Evolutionary conservation across 345 rosid species (phyloP).

Genomic region (Gossypioides kirkii): DNA sequence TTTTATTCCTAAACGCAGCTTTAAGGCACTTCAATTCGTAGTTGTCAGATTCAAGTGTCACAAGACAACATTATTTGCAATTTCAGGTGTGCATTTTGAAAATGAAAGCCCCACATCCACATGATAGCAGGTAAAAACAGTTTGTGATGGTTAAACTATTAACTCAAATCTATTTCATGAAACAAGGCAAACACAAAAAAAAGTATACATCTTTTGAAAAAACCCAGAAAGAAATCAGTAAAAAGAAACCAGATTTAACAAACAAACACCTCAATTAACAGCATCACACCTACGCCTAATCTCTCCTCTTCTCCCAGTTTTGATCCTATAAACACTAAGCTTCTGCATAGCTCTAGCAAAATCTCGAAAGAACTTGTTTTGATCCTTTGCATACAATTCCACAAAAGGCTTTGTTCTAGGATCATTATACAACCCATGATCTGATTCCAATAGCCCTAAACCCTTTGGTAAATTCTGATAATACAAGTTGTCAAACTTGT

Average conservation of each 20-base stretch:
- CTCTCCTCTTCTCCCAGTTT: slow-evolving; percentile 84
- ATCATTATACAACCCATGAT: slow-evolving; percentile 56
- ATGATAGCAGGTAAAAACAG: too few relatives aligned
- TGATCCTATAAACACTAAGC: slow-evolving; percentile 61
- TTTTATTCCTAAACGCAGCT: too few relatives aligned
- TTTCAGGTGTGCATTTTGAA: too few relatives aligned
- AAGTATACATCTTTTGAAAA: slow-evolving; percentile 24
- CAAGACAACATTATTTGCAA: too few relatives aligned
- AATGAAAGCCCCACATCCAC: too few relatives aligned
- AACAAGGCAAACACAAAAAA: slow-evolving; percentile 12
- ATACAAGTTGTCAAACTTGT: slow-evolving; percentile 75
- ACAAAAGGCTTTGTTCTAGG: slow-evolving; percentile 59
- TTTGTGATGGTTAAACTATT: too few relatives aligned
- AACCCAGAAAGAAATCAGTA: slow-evolving; percentile 18
- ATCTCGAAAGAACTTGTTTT: slow-evolving; percentile 57
- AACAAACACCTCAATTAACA: slow-evolving; percentile 34
- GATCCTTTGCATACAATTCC: slow-evolving; percentile 59
- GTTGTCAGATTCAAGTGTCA: too few relatives aligned
- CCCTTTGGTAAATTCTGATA: slow-evolving; percentile 75
- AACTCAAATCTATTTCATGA: too few relatives aligned
- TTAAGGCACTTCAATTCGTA: too few relatives aligned
- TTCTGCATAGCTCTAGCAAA: slow-evolving; percentile 80
- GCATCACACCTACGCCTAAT: slow-evolving; percentile 90
- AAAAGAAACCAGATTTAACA: neutral
- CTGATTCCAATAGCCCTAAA: slow-evolving; percentile 67